These are phyloP conservation scores for Sporothrix mexicana DNA, from an alignment of 2,329 filamentous ascomycete species.

Conservation along the genomic window DNA sequence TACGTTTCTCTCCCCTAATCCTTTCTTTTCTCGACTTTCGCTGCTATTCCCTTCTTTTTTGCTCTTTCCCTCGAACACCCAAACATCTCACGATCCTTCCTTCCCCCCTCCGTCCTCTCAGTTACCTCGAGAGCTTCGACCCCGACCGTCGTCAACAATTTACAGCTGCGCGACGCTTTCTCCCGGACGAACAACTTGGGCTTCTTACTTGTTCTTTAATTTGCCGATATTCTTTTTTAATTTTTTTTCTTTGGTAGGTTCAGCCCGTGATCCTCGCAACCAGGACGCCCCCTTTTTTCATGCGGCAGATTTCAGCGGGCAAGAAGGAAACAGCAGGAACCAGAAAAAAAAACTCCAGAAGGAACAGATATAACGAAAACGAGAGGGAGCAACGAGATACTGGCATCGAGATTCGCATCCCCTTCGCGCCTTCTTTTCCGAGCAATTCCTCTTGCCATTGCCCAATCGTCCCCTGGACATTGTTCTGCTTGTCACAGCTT, in stretches of 20 bases:
- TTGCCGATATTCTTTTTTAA: constrained; percentile 29
- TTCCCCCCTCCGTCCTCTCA: constrained; percentile 29
- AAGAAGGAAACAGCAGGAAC: constrained; percentile 13
- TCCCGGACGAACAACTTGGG: constrained; percentile 6
- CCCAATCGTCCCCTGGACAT: background rate
- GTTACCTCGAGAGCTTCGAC: constrained; percentile 28
- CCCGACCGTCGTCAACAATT: constrained; percentile 24
- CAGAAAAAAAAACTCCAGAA: background rate
- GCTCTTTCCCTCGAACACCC: constrained; percentile 24
- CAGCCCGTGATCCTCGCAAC: constrained; percentile 20
- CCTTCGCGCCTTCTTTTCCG: background rate
- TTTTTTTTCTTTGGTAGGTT: constrained; percentile 33
- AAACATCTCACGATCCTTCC: constrained; percentile 30
- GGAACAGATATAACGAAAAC: background rate
- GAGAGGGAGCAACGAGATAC: background rate
- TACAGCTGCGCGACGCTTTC: constrained; percentile 30
- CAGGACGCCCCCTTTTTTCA: background rate
- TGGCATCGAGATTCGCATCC: background rate
- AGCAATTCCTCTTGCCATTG: constrained; percentile 4
- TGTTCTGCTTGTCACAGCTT: constrained; percentile 12
- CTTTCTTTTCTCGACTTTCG: constrained; percentile 31
- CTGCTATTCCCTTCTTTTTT: constrained; percentile 29
- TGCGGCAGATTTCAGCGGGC: background rate
- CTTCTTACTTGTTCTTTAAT: constrained; percentile 27
- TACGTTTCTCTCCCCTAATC: constrained; percentile 24